Percentiles rank a stretch among this genome's conserved stretches.
These are phyloP conservation scores for Gloeostereum incarnatum DNA, from an alignment of 768 basidiomycete genomes.

Conservation along the genomic window DNA sequence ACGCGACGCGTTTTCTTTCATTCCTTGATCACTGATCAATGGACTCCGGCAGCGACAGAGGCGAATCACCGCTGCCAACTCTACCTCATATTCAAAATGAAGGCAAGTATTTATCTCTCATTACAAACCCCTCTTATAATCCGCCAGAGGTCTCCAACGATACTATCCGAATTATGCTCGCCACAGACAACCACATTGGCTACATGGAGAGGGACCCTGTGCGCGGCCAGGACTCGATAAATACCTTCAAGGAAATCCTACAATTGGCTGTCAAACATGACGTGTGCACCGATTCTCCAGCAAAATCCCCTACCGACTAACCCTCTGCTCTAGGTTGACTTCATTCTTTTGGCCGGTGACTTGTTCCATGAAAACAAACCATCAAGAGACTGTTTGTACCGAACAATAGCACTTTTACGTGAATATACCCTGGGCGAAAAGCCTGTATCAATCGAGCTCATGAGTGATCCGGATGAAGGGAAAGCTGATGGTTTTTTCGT, in stretches of 20 bases:
- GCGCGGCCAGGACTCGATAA: constrained; percentile 89
- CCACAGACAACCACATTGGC: constrained; percentile 95
- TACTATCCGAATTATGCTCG: constrained; percentile 77
- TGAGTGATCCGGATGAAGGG: constrained; percentile 91
- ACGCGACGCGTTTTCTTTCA: neutral
- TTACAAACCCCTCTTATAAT: constrained; percentile 5
- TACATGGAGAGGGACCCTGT: constrained; percentile 92
- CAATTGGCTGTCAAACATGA: constrained; percentile 85
- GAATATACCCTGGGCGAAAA: constrained; percentile 87
- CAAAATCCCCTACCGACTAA: constrained; percentile 5
- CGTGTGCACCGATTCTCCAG: constrained; percentile 33
- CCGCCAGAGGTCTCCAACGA: constrained; percentile 42
- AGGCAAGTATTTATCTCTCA: constrained; percentile 19
- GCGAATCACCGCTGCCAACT: constrained; percentile 16
- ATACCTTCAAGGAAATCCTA: constrained; percentile 91
- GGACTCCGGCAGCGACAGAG: constrained; percentile 16
- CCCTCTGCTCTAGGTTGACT: constrained; percentile 67
- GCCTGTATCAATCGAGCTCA: constrained; percentile 82
- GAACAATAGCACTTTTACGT: constrained; percentile 80
- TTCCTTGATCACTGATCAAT: too few relatives aligned
- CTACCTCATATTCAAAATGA: constrained; percentile 25
- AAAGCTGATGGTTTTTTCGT: constrained; percentile 75
- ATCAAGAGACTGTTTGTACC: constrained; percentile 81
- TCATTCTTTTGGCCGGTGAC: constrained; percentile 91
- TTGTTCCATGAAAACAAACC: constrained; percentile 98